These are phyloP conservation scores for Fragosphaeria purpurea DNA, from an alignment of 2,329 filamentous ascomycete species.

Conservation along the genomic window DNA sequence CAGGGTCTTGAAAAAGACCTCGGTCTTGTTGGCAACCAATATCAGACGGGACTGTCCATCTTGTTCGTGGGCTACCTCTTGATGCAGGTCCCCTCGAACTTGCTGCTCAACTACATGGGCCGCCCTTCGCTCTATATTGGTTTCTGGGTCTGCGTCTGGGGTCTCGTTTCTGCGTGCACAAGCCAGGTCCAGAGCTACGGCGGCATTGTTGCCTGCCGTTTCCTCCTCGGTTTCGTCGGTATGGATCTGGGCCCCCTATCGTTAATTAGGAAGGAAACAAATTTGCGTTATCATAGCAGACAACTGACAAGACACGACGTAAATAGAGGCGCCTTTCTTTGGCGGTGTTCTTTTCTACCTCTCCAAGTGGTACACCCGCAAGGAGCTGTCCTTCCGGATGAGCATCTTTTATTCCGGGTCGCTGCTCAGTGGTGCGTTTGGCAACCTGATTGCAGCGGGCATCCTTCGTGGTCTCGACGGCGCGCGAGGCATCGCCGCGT, in stretches of 20 bases:
- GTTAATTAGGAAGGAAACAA: no score
- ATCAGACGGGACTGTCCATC: slow-evolving; percentile 2
- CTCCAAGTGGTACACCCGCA: slow-evolving; percentile 22
- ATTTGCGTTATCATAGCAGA: no score
- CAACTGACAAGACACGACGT: background rate
- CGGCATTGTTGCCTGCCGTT: slow-evolving; percentile 12
- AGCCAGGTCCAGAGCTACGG: background rate
- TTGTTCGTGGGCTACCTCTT: slow-evolving; percentile 14
- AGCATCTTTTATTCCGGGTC: slow-evolving; percentile 20
- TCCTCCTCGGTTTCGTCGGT: slow-evolving; percentile 22
- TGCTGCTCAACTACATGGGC: background rate
- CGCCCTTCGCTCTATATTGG: slow-evolving; percentile 19
- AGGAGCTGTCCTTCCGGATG: slow-evolving; percentile 19
- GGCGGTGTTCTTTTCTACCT: slow-evolving; percentile 19
- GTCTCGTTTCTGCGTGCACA: slow-evolving; percentile 20
- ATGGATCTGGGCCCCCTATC: no score
- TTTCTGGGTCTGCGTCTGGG: slow-evolving; percentile 21
- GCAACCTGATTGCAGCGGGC: slow-evolving; percentile 18
- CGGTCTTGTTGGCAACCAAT: slow-evolving; percentile 6
- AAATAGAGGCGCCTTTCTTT: slow-evolving; percentile 19
- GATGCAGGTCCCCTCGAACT: slow-evolving; percentile 11
- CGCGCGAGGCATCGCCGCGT: slow-evolving; percentile 1
- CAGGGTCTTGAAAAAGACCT: background rate
- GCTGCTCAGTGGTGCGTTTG: slow-evolving; percentile 19
- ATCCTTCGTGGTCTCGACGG: slow-evolving; percentile 8